Base-by-base conservation (phyloP, 2,329 filamentous ascomycete species). In the Trichothecium sympodiale region DNA sequence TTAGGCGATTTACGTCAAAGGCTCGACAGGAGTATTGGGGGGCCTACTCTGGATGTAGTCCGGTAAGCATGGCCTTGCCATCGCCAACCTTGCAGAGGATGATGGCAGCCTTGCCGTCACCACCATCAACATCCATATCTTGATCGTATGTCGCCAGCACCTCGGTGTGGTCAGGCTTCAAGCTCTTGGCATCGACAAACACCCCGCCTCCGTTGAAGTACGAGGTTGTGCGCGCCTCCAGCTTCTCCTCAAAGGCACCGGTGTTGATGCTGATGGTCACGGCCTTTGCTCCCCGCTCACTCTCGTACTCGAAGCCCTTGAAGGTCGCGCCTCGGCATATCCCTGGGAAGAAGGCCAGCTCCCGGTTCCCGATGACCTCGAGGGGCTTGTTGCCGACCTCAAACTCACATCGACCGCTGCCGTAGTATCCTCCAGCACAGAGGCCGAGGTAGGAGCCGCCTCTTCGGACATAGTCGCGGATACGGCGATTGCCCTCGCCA, bases 131-230 rank as follows among this genome's bases (percentile, higher is more conserved):
- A 46, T 81, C 75, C 10, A 94, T 56, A 12, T 80, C 65, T 26
- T 86, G 80, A 0, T 69, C 69, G 53, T 91, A 98, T 39, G 70
- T 82, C 1, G 89, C 91, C 17, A 98, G 63, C 6, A 94, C 70
- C 56, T 95, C 77, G 1, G 95, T 75, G 2, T 80, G 82, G 43
- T 69, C 61, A 20, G 71, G 68, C 37, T 65, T 61, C 38, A 75
- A 65, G 31, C 69, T 73, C 3, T 70, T 67, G 2, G 83, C 80
- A 58, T 91, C 80, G 1, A 94, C 84, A 61, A 96, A 98, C 2
- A 94, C 77, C 4, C 91, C 88, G 1, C 91, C 91, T 1, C 91
- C 91, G 47, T 98, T 98, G 56, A 89, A 95, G 53, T 98, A 98
- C 12, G 77, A 80, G 36, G 69, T 65, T 40, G 94, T 84, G 2